Percentiles rank a stretch among this genome's conserved stretches.
Evolutionary conservation across 768 basidiomycete genomes (phyloP).

Genomic region (Pisolithus microcarpus): DNA sequence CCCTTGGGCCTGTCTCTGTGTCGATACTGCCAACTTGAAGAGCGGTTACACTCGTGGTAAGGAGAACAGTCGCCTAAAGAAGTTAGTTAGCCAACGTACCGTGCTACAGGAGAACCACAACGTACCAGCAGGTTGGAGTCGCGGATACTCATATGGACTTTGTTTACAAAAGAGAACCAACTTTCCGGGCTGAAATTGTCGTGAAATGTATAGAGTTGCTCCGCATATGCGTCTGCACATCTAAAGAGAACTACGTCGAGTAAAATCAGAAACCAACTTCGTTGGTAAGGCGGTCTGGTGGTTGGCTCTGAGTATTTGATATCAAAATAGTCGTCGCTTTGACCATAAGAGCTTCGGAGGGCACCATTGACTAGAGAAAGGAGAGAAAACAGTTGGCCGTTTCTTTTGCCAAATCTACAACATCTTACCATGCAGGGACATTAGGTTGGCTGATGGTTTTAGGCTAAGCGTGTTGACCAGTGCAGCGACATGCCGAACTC

Average conservation of each 20-base stretch:
- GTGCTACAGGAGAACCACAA: background rate
- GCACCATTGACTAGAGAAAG: slow-evolving; percentile 18
- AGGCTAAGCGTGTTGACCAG: background rate
- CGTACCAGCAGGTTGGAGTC: slow-evolving; percentile 25
- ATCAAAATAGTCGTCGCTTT: slow-evolving; percentile 26
- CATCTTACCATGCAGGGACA: slow-evolving; percentile 23
- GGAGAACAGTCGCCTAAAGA: slow-evolving; percentile 22
- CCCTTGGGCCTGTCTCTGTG: background rate
- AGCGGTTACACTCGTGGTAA: slow-evolving; percentile 20
- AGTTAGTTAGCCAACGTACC: background rate
- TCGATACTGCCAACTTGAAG: slow-evolving; percentile 14
- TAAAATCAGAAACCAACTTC: slow-evolving; percentile 12
- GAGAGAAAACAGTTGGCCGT: no score
- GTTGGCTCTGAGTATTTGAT: slow-evolving; percentile 15
- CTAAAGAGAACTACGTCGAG: slow-evolving; percentile 18
- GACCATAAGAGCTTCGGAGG: slow-evolving; percentile 24
- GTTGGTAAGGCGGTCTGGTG: slow-evolving; percentile 12
- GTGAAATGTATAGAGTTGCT: slow-evolving; percentile 22
- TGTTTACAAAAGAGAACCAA: slow-evolving; percentile 24
- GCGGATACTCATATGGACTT: slow-evolving; percentile 26
- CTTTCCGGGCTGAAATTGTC: slow-evolving; percentile 20
- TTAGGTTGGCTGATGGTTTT: slow-evolving; percentile 19
- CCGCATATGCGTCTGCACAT: slow-evolving; percentile 23
- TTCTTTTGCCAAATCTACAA: background rate
- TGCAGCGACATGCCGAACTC: background rate